Conservation (phyloP, 495 filamentous ascomycete species). For the Podospora conica region DNA sequence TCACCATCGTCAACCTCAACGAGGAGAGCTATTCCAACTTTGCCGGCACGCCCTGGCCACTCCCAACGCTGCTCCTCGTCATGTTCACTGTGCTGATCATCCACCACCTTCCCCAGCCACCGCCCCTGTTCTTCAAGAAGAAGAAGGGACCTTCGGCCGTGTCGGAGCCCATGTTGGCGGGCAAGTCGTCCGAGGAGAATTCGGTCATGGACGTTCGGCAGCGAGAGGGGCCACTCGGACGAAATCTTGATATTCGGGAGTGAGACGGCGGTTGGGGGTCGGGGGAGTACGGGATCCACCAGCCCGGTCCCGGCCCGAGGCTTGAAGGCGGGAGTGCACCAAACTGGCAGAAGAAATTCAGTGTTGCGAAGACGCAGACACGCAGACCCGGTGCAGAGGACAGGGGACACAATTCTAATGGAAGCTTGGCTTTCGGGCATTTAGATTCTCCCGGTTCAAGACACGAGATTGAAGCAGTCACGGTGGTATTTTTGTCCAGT, state of each 20-base stretch:
- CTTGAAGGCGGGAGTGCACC: too few species aligned
- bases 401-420: too few species aligned
- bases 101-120: constrained; percentile 31
- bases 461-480: too few species aligned
- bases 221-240: neutral
- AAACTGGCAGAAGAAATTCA: too few species aligned
- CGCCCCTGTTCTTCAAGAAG: constrained; percentile 19
- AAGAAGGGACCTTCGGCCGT: neutral
- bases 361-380: too few species aligned
- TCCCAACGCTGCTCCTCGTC: constrained; percentile 32
- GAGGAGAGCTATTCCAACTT: constrained; percentile 19
- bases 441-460: too few species aligned
- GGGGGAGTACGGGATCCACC: too few species aligned
- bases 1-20: constrained; percentile 25
- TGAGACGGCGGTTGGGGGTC: neutral
- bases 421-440: too few species aligned
- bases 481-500: too few species aligned
- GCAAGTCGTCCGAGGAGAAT: neutral
- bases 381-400: too few species aligned
- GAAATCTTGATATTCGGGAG: neutral
- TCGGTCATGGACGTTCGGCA: neutral
- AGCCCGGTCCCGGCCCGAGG: too few species aligned
- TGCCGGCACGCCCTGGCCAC: constrained; percentile 31
- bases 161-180: neutral
- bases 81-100: constrained; percentile 31